Percentiles rank a stretch among this genome's conserved stretches.
Conservation (phyloP, 108 stramenopile species). For the Aurantiochytrium sp. region DNA sequence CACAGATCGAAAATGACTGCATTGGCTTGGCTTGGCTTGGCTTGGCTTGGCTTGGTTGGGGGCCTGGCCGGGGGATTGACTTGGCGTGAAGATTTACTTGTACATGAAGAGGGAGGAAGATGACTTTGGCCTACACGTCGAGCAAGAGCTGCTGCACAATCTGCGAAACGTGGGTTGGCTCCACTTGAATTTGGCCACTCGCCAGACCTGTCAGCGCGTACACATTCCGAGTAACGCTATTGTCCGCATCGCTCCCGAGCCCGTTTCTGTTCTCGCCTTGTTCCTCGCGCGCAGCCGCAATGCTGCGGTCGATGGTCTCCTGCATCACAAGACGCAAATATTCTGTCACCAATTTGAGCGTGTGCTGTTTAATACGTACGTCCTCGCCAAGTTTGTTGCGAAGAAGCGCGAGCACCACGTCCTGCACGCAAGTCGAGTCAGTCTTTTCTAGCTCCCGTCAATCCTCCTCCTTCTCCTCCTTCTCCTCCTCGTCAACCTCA, state of each 20-base stretch:
- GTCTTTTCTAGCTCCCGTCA: background rate
- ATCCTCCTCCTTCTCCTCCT: background rate
- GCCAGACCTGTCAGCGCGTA: background rate
- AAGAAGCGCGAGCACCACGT: background rate
- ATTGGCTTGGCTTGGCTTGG: too few relatives aligned
- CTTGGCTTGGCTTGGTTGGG: background rate
- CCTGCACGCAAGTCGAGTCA: background rate
- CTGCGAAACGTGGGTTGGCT: background rate
- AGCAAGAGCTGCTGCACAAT: background rate
- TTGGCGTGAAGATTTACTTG: background rate
- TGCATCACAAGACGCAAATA: background rate
- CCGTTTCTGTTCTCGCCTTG: background rate
- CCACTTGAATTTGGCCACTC: background rate
- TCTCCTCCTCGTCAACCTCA: background rate
- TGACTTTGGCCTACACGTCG: background rate
- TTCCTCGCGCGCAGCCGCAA: background rate
- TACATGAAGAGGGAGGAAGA: background rate
- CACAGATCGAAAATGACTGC: background rate
- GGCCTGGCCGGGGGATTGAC: background rate
- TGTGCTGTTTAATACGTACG: background rate
- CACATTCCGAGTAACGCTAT: background rate
- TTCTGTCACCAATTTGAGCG: background rate
- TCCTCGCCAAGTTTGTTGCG: background rate
- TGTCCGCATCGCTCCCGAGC: too few relatives aligned
- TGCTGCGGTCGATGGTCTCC: background rate